These are phyloP conservation scores for Panicum virgatum DNA, from an alignment of 202 grass and related monocot genomes.

Conservation along the genomic window DNA sequence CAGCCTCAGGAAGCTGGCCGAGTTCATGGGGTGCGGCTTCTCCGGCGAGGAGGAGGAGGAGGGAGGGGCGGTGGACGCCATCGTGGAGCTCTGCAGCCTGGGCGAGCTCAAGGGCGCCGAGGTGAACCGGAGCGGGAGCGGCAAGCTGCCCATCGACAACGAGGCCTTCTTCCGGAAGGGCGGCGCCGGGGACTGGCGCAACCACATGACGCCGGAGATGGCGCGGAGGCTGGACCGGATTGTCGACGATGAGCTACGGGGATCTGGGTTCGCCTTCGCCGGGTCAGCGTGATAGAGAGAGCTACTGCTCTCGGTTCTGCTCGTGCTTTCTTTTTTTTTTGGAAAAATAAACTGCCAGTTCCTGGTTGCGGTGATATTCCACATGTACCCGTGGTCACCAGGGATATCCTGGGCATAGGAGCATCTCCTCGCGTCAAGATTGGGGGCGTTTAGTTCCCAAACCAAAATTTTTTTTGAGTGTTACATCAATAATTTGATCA, in stretches of 20 bases:
- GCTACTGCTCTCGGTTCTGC: too few relatives aligned
- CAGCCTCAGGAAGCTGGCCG: neutral
- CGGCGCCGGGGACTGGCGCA: constrained; percentile 38
- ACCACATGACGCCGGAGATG: constrained; percentile 47
- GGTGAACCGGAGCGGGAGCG: neutral
- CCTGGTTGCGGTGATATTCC: too few relatives aligned
- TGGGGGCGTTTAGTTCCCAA: too few relatives aligned
- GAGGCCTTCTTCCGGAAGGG: constrained; percentile 43
- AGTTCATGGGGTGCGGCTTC: constrained; percentile 10
- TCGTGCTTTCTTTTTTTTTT: too few relatives aligned
- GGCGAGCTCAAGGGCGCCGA: neutral
- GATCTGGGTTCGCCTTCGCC: constrained; percentile 25
- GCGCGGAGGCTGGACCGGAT: constrained; percentile 31
- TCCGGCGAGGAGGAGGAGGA: neutral
- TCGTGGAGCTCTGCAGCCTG: constrained; percentile 36
- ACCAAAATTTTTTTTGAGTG: too few relatives aligned
- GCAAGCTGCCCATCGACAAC: neutral
- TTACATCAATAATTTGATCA: too few relatives aligned
- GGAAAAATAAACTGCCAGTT: too few relatives aligned
- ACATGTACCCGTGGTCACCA: too few relatives aligned
- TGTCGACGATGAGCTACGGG: constrained; percentile 30
- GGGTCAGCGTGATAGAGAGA: neutral
- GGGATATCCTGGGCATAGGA: too few relatives aligned
- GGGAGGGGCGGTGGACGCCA: too few relatives aligned
- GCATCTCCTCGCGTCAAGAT: too few relatives aligned